Conservation (phyloP, 2,329 filamentous ascomycete species). For the Fusarium mangiferae region DNA sequence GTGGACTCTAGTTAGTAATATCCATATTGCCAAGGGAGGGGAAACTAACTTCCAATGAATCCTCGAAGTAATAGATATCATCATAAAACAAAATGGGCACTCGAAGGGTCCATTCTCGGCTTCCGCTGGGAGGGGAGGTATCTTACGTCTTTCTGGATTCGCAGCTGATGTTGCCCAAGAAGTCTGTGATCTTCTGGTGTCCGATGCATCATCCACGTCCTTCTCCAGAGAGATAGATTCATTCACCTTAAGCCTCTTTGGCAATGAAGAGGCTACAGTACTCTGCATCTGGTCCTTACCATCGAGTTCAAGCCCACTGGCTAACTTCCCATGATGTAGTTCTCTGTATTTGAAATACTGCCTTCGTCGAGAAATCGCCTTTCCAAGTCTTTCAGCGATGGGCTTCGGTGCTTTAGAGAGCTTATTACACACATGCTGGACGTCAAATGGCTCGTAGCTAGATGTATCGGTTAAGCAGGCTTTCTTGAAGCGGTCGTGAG, state of each 20-base stretch:
- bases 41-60: background rate
- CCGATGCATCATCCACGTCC: accelerated
- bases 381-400: background rate
- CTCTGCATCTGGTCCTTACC: background rate
- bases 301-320: accelerated
- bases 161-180: background rate
- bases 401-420: accelerated
- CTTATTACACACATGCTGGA: background rate
- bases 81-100: slow-evolving; percentile 8
- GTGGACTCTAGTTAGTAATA: accelerated
- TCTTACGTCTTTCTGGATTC: accelerated
- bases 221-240: accelerated
- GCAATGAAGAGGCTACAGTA: background rate
- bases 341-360: slow-evolving; percentile 27
- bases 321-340: background rate
- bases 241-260: accelerated
- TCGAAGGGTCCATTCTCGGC: background rate
- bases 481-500: slow-evolving; percentile 7
- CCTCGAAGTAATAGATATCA: accelerated
- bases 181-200: background rate
- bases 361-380: background rate
- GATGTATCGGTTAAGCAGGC: accelerated
- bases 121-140: background rate
- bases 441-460: background rate
- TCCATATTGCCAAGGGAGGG: accelerated